Evolutionary conservation across 768 basidiomycete genomes (phyloP), one percentile per base, ranked within the genome.

Genomic region (Amanita fuliginea): DNA sequence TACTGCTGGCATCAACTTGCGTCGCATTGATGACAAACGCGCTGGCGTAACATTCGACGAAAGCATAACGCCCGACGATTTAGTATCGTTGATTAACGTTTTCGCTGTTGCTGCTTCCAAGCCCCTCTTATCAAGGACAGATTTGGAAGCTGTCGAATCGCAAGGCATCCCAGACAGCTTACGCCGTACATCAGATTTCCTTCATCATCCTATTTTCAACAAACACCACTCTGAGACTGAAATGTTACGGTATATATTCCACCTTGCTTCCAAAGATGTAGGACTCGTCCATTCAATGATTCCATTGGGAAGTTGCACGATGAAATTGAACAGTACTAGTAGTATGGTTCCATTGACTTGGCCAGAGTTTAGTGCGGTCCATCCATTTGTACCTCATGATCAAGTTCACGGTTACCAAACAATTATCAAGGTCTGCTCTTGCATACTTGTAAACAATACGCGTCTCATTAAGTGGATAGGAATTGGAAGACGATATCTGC

Each of bases 261-360:
- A 92, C 57, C 78, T 99, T 43, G 88, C 93, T 53, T 83, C 83
- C 33, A 98, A 98, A 70, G 96, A 99, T 62, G 78, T 98, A 51
- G 85, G 90, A 24, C 82, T 99, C 28, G 86, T 89, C 7, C 96
- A 99, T 63, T 80, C 90, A 40, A 97, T 98, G 91, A 97, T 96
- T 57, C 84, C 90, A 10, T 78, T 94, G 3, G 93, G 93, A 51
- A 93, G 90, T 63, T 94, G 93, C 66, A 95, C 93, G 5, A 96
- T 95, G 93, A 96, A 98, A 68, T 76, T 99, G 49, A 99, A 99
- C 70, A 92, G 91, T 61, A 96, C 94, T 2, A 93, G 90, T 40
- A 95, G 94, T 58, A 97, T 98, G 93, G 85, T 91, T 37, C 94
- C 95, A 2, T 69, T 99, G 30, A 95, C 92, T 2, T 93, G 88